Conservation (phyloP, 75 land plant species). For the Pinus tabuliformis region DNA sequence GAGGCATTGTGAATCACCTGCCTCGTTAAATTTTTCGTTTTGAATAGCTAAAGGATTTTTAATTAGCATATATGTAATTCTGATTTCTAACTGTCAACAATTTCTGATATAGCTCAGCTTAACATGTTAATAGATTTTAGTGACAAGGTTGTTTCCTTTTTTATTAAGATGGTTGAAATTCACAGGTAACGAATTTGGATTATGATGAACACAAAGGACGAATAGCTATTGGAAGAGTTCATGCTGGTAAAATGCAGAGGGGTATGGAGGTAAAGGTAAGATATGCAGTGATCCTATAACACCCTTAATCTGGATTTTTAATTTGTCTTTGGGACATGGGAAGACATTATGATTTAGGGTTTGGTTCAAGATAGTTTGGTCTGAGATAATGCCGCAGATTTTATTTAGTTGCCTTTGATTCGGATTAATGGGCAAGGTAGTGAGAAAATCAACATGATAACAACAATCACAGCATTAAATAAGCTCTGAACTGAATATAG, state of each 20-base stretch:
- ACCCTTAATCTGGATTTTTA: not conserved
- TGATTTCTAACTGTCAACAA: no score
- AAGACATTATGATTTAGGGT: not conserved
- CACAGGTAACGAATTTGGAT: constrained; percentile 90
- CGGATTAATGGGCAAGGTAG: not conserved
- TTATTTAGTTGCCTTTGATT: not conserved
- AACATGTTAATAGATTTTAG: no score
- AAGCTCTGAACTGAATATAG: not conserved
- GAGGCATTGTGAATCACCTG: no score
- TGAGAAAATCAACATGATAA: not conserved
- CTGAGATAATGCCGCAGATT: not conserved
- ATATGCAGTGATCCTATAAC: not conserved
- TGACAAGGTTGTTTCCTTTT: not conserved
- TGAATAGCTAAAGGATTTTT: no score
- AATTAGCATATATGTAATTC: no score
- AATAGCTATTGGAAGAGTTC: constrained; percentile 93
- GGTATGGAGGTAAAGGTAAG: constrained; percentile 84
- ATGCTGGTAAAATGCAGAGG: constrained; percentile 71
- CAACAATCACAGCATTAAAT: not conserved
- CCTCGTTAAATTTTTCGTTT: no score
- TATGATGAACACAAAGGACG: constrained; percentile 99
- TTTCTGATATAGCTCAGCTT: no score
- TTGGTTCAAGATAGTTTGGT: not conserved
- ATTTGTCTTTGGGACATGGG: not conserved
- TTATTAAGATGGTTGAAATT: not conserved